A percentile compares a stretch with the other conserved stretches of the same genome.
Evolutionary conservation across 495 filamentous ascomycete genomes (phyloP).

Genomic region (Penicillium cinerascens): DNA sequence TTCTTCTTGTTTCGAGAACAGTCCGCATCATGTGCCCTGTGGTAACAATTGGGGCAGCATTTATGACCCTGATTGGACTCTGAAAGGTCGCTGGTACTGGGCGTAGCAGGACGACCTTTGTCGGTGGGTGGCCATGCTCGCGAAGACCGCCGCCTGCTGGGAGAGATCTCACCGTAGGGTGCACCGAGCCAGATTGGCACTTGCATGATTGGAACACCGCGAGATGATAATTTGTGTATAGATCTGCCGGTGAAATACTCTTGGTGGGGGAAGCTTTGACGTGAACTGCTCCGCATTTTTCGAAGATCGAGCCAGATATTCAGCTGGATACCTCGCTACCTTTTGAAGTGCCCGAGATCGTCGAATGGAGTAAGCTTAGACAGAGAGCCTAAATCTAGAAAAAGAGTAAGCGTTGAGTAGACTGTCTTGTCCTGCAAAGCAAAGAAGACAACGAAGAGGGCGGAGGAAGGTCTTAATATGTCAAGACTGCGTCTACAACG

Average conservation of each 20-base stretch:
- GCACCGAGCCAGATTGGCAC: neutral
- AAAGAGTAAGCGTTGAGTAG: neutral
- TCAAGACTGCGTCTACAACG: neutral
- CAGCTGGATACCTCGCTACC: neutral
- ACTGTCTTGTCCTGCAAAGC: conserved; percentile 1
- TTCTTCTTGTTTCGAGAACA: neutral
- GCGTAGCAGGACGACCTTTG: neutral
- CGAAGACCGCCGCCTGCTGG: neutral
- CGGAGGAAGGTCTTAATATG: conserved; percentile 6
- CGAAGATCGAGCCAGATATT: neutral
- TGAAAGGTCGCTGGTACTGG: neutral
- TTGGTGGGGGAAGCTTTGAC: neutral
- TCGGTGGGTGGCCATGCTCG: neutral
- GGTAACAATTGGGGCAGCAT: neutral
- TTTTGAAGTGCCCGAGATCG: neutral
- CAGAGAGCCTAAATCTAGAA: neutral
- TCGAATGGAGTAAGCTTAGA: neutral
- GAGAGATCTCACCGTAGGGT: neutral
- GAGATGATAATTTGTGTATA: neutral
- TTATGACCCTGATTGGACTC: neutral
- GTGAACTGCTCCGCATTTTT: neutral
- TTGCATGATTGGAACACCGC: neutral
- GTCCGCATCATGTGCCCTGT: neutral
- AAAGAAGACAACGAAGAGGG: conserved; percentile 4
- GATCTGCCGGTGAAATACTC: neutral